Evolutionary conservation across 768 basidiomycete genomes (phyloP), one percentile per base, ranked within the genome.

Genomic region (Lactarius hengduanensis): DNA sequence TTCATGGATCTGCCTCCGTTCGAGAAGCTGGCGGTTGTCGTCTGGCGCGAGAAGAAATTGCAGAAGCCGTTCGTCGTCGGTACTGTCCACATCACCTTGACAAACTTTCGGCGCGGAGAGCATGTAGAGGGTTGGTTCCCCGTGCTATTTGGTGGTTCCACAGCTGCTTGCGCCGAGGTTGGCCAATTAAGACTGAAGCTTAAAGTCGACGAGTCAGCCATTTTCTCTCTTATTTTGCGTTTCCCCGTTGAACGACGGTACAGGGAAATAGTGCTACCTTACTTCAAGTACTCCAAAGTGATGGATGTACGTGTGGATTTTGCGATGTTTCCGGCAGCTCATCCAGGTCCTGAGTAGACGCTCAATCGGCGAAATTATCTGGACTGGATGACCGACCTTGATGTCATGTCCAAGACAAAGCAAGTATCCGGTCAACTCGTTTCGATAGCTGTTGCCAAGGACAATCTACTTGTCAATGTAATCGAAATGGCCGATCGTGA

Each of bases 41-140:
- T 95, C 26, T 90, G 84, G 83, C 82, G 82, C 64, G 89, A 89
- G 76, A 90, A 86, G 78, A 86, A 83, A 69, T 74, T 83, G 32
- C 73, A 78, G 71, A 90, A 86, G 73, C 83, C 86, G 4, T 69
- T 75, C 4, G 72, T 81, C 22, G 71, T 92, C 45, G 93, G 93
- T 28, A 82, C 80, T 32, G 82, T 88, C 26, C 81, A 80, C 28
- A 85, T 96, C 61, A 78, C 86, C 1, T 79, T 94, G 28, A 77
- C 77, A 10, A 90, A 89, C 72, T 91, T 94, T 71, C 84, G 88
- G 28, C 81, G 92, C 30, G 85, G 87, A 20, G 90, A 92, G 70
- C 74, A 78, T 4, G 81, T 91, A 6, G 92, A 95, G 73, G 93
- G 93, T 16, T 95, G 91, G 91, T 94, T 87, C 75, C 89, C 92